phyloP scores from a whole-genome alignment of 1,284 basidiomycete genomes.

The Jaminaea rosea region DNA sequence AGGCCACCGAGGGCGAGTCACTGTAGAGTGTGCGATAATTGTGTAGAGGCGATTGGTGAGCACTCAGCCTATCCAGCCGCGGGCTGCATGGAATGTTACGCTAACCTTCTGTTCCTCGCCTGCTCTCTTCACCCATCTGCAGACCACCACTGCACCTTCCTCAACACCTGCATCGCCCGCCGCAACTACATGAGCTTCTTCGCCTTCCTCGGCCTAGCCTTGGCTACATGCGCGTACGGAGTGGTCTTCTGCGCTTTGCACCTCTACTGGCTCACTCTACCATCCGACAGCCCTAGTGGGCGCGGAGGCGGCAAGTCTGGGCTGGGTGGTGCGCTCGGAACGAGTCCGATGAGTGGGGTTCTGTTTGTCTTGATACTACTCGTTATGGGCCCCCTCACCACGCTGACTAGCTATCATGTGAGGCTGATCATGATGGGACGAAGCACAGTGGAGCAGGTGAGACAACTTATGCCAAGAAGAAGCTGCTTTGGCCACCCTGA shows the following conservation, averaged over 20 bases:
- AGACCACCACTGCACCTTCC: conserved; percentile 47
- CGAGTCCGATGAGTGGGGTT: conserved; percentile 28
- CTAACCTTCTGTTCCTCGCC: background rate
- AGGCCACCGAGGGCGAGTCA: conserved; percentile 43
- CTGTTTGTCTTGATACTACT: conserved; percentile 28
- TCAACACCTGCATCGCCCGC: conserved; percentile 45
- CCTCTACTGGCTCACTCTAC: conserved; percentile 20
- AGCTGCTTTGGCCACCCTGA: background rate
- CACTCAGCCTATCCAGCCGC: background rate
- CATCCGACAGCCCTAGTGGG: conserved; percentile 13
- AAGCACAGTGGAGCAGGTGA: conserved; percentile 38
- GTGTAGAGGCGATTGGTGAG: conserved; percentile 37
- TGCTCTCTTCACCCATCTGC: background rate
- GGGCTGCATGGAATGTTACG: background rate
- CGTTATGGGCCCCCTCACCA: conserved; percentile 19
- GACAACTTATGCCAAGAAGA: background rate
- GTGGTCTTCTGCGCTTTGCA: conserved; percentile 18
- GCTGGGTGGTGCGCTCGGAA: conserved; percentile 21
- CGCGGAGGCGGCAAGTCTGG: conserved; percentile 16
- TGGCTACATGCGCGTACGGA: conserved; percentile 13
- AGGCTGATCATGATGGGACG: conserved; percentile 34
- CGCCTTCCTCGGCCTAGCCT: conserved; percentile 24
- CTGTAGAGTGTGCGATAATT: conserved; percentile 46
- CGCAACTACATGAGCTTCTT: conserved; percentile 45
- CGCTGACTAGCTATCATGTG: conserved; percentile 36